A percentile compares a stretch with the other conserved stretches of the same genome.
These are phyloP conservation scores for Pouteria campechiana DNA, from an alignment of 179 eudicot species.

Conservation along the genomic window DNA sequence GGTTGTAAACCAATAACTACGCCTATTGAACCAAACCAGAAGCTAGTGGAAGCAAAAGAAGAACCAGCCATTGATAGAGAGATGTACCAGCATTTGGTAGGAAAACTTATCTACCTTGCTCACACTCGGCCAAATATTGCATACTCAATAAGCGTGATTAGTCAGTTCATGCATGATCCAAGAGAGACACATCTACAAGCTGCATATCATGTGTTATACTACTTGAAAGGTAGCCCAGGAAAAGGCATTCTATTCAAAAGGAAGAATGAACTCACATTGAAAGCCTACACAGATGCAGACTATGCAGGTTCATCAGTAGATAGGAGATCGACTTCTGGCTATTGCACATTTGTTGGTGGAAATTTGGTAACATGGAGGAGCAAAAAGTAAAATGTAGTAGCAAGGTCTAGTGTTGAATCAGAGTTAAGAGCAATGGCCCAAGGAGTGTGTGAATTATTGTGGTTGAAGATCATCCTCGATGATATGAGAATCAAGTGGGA, in stretches of 20 bases:
- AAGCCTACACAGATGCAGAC: neutral
- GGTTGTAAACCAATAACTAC: neutral
- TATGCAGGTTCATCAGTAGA: neutral
- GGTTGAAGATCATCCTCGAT: neutral
- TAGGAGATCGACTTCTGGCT: slow-evolving; percentile 2
- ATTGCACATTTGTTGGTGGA: neutral
- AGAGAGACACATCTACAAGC: neutral
- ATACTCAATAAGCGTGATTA: neutral
- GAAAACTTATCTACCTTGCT: neutral
- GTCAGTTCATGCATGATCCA: slow-evolving; percentile 6
- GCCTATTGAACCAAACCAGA: neutral
- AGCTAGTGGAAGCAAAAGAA: neutral
- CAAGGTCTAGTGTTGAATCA: slow-evolving; percentile 3
- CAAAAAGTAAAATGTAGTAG: slow-evolving; percentile 4
- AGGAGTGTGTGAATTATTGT: neutral
- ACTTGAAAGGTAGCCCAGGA: neutral
- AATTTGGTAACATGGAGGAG: slow-evolving; percentile 4
- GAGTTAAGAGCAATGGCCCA: slow-evolving; percentile 1
- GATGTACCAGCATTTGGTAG: neutral
- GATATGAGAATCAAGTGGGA: neutral
- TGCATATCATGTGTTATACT: neutral
- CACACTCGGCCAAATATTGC: slow-evolving; percentile 4
- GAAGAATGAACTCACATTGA: neutral
- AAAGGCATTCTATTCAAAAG: neutral
- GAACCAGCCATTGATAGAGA: neutral